phyloP scores from a whole-genome alignment of 768 basidiomycete species.

The Lactarius vividus region DNA sequence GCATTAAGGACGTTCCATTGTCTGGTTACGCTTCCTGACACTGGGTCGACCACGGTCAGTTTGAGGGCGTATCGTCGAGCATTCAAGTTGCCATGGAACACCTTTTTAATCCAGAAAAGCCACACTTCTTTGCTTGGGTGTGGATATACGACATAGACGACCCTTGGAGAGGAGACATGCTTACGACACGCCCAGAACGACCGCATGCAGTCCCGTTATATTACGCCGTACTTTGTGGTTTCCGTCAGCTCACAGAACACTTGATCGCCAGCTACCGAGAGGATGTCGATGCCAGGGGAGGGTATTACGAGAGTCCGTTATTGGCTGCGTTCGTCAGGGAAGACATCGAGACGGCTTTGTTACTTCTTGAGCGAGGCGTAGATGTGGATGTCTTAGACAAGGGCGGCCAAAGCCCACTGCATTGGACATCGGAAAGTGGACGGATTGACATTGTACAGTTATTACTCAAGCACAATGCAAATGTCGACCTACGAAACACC shows the following conservation, averaged over 20 bases:
- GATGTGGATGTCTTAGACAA: background rate
- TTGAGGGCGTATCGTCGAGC: background rate
- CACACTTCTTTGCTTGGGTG: background rate
- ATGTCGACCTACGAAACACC: background rate
- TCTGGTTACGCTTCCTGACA: background rate
- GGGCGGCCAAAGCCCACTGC: background rate
- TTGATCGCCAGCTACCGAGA: background rate
- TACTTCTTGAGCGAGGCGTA: slow-evolving; percentile 1
- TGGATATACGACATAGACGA: slow-evolving; percentile 5
- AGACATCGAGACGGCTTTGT: background rate
- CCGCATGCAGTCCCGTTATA: slow-evolving; percentile 1
- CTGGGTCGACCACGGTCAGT: slow-evolving; percentile 1
- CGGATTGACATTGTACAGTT: background rate
- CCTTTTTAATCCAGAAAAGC: background rate
- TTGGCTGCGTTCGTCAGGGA: background rate
- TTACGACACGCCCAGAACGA: background rate
- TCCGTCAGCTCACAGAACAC: background rate
- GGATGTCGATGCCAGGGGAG: background rate
- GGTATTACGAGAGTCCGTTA: background rate
- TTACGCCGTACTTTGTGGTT: background rate
- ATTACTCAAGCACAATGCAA: slow-evolving; percentile 6
- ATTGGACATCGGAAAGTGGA: background rate
- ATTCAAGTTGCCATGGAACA: background rate
- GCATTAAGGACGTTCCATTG: background rate
- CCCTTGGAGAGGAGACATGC: background rate